Evolutionary conservation across 768 basidiomycete species (phyloP).

Genomic region (Phlebiopsis gigantea): DNA sequence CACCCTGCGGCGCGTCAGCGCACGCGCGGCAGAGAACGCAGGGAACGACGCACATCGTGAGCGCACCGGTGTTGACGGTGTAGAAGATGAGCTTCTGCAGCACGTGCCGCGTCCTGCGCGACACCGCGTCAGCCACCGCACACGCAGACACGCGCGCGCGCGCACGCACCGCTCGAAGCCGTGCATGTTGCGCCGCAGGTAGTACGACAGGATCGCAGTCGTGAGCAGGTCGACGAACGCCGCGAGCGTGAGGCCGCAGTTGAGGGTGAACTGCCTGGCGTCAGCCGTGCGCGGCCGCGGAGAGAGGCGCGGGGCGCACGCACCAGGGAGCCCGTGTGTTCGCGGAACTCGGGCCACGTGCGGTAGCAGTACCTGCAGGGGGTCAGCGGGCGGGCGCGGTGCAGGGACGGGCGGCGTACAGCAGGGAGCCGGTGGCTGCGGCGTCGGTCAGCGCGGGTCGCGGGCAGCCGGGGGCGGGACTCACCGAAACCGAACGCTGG

Average conservation of each 20-base stretch:
- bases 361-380: background rate
- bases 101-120: conserved; percentile 1
- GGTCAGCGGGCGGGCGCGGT: background rate
- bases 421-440: background rate
- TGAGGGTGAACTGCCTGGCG: conserved; percentile 3
- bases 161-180: background rate
- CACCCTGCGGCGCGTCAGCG: background rate
- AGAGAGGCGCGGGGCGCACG: background rate
- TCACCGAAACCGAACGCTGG: conserved; percentile 8
- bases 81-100: conserved; percentile 2
- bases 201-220: conserved; percentile 3
- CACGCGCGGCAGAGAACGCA: background rate
- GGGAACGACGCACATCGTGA: conserved; percentile 3
- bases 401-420: background rate
- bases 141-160: background rate
- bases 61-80: conserved; percentile 3
- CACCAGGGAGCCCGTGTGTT: background rate
- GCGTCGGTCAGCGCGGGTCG: background rate
- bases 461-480: background rate
- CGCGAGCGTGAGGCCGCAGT: background rate
- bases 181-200: background rate
- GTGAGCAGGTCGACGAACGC: conserved; percentile 4
- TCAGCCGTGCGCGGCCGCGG: background rate
- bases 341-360: background rate
- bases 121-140: background rate